These are phyloP conservation scores for Botrytis byssoidea DNA, from an alignment of 2,329 filamentous ascomycete species.

Conservation along the genomic window DNA sequence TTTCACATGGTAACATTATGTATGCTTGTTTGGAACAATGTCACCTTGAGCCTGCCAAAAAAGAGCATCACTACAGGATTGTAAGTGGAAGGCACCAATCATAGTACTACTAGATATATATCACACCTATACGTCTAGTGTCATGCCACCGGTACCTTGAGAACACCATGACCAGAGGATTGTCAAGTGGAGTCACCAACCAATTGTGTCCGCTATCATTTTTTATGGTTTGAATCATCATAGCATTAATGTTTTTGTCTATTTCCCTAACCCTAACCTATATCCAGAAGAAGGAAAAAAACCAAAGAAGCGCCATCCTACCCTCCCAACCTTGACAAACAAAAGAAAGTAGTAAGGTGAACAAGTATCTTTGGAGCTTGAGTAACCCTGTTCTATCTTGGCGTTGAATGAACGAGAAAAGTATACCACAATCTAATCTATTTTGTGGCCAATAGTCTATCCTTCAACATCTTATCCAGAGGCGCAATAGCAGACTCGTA, in stretches of 20 bases:
- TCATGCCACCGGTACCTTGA: neutral
- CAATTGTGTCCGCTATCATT: neutral
- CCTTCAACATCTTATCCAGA: slow-evolving; percentile 14
- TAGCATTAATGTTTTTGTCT: neutral
- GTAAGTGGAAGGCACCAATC: neutral
- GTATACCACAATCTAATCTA: neutral
- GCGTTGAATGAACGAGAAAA: neutral
- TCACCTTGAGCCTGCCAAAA: neutral
- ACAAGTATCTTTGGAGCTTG: neutral
- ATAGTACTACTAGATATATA: neutral
- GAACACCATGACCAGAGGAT: neutral
- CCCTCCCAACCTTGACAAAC: neutral
- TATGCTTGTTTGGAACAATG: neutral
- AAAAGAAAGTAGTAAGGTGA: neutral
- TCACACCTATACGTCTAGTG: neutral
- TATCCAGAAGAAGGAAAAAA: neutral
- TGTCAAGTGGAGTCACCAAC: neutral
- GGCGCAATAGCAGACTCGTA: slow-evolving; percentile 13
- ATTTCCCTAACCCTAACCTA: neutral
- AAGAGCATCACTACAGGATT: neutral
- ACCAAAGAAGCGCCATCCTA: neutral
- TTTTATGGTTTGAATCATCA: neutral
- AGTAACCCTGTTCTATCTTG: neutral
- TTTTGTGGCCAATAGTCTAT: slow-evolving; percentile 16
- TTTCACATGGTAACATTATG: neutral